Base-by-base conservation (phyloP, 805 yeast species). In the Lipomyces starkeyi region DNA sequence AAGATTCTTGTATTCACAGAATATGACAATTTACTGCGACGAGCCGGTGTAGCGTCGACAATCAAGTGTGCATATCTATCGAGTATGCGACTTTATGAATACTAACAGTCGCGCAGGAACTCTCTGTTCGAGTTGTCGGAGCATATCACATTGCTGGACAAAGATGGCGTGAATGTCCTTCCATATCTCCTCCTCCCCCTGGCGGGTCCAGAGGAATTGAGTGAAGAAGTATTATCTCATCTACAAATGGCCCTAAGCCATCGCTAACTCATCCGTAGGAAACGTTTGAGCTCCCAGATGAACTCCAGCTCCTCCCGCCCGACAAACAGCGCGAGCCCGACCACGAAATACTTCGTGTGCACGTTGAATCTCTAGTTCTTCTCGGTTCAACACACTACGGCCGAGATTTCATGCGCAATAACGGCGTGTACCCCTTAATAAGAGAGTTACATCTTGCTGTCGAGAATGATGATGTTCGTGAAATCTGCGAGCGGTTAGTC, bases 31-130 rank as follows among this genome's bases (percentile, higher is more conserved):
- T 87, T 86, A 74, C 86, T 87, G 32, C 87, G 98, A 80, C 85
- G 98, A 79, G 93, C 90, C 76, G 98, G 97, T 75, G 93, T 91
- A 52, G 96, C 97, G 1, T 90, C 97, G 4, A 90, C 97, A 1
- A 91, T 95, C 73, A 94, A 95, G 78, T 32, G 37, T 8, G 49
- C 29, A 11, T 29, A 11, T 49, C 49, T 47, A 29, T 25, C 29
- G 22, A 58, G 8, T 14, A 58, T 14, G 34, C 58, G 11, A 20
- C 32, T 17, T 20, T 37, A 6, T 43, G n/a, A 5, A 7, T 14
- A n/a, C 25, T 47, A 20, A 37, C 13, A n/a, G 17, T 5, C 25
- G 34, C 25, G 14, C 59, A 57, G 59, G 40, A 94, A 94, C 79
- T 86, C 94, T 0, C 80, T 94, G 61, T 94, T 94, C 75, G 97